phyloP scores from a whole-genome alignment of 495 filamentous ascomycete species.

The Tuber borchii region DNA sequence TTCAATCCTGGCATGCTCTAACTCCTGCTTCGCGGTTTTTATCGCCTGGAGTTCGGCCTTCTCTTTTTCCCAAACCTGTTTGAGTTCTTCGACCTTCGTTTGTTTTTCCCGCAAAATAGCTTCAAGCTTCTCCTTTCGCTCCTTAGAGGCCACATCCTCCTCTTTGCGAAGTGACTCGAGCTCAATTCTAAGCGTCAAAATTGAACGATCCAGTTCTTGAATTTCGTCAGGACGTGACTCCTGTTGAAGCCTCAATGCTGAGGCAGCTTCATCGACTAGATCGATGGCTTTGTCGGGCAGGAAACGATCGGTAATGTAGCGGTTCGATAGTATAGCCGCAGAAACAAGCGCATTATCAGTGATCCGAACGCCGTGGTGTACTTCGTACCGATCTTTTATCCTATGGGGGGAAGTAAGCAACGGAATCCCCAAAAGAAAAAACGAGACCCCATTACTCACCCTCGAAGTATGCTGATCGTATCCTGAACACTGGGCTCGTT shows the following conservation, averaged over 20 bases:
- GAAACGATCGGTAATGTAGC: slow-evolving; percentile 94
- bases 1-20: slow-evolving; percentile 77
- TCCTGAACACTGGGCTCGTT: slow-evolving; percentile 83
- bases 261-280: slow-evolving; percentile 91
- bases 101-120: slow-evolving; percentile 64
- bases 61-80: slow-evolving; percentile 82
- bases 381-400: slow-evolving; percentile 94
- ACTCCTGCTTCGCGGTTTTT: slow-evolving; percentile 74
- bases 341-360: slow-evolving; percentile 88
- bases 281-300: slow-evolving; percentile 96
- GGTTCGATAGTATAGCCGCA: slow-evolving; percentile 84
- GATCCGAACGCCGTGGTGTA: slow-evolving; percentile 91
- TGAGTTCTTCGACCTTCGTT: slow-evolving; percentile 61
- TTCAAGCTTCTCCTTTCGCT: slow-evolving; percentile 82
- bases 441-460: slow-evolving; percentile 64
- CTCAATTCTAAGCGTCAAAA: slow-evolving; percentile 96
- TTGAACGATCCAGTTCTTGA: slow-evolving; percentile 79
- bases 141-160: slow-evolving; percentile 76
- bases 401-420: slow-evolving; percentile 86
- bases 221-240: slow-evolving; percentile 95
- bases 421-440: slow-evolving; percentile 65
- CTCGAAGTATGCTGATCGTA: slow-evolving; percentile 90
- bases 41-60: slow-evolving; percentile 73
- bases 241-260: slow-evolving; percentile 81
- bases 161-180: slow-evolving; percentile 93